Evolutionary conservation across 257 asterid genomes (phyloP), one percentile per base, ranked within the genome.

Genomic region (Solanum lycopersicoides): DNA sequence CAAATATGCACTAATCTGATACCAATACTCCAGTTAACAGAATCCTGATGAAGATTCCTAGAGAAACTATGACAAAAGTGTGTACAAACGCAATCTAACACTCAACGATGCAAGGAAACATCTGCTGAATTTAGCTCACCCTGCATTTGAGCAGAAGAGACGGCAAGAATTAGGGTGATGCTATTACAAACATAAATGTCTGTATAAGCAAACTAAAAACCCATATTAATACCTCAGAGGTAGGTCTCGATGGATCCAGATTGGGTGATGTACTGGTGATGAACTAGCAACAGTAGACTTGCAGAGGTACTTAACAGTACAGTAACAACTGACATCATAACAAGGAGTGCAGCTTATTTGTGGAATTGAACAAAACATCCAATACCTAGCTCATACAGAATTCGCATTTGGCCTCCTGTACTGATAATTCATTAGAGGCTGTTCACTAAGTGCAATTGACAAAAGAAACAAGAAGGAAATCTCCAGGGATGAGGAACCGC

Each of bases 391-490:
- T 93, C 39, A 93, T 89, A 89, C 83, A 89, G 90, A 91, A 92
- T 83, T 87, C 71, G 89, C 95, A 91, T 96, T 86, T 91, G 91
- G 93, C 93, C 93, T 87, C 94, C 86, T 90, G 93, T 82, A 87
- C 90, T 92, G 91, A 89, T 93, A 92, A 90, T 91, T 93, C 82
- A 89, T 84, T 83, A 79, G 87, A 88, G 89, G 92, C 88, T 91
- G 91, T 91, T 89, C 92, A 91, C 96, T 94, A 96, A 89, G 99
- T 96, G 93, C 95, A 94, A 91, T 95, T 93, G 95, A 96, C 95
- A 89, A 95, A 95, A 91, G 97, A 93, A 91, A 96, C 94, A 88
- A 97, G 96, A 92, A 92, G 98, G 88, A 92, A 96, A 91, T 91
- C 92, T 89, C 99, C 96, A 92, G 89, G 89, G 91, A 90, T 88